A percentile compares a stretch with the other conserved stretches of the same genome.
These are phyloP conservation scores for Pythium periplocum DNA, from an alignment of 352 stramenopile genomes.

Conservation along the genomic window DNA sequence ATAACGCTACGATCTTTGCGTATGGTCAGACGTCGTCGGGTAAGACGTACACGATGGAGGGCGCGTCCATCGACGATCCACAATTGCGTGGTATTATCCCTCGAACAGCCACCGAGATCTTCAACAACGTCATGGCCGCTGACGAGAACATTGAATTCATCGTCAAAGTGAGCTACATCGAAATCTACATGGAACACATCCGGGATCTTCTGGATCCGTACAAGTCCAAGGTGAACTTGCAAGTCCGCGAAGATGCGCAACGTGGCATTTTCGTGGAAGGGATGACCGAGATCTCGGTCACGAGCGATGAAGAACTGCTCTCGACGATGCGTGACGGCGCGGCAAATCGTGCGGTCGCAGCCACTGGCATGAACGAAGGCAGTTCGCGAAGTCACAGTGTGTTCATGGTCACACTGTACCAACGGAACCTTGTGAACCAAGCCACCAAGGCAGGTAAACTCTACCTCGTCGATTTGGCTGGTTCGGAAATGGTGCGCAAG, in stretches of 20 bases:
- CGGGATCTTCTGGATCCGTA: constrained; percentile 90
- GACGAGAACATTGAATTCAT: constrained; percentile 92
- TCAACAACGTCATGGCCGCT: constrained; percentile 81
- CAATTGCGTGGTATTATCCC: constrained; percentile 86
- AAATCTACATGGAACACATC: constrained; percentile 96
- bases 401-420: constrained; percentile 88
- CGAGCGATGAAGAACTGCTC: constrained; percentile 85
- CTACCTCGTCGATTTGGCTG: constrained; percentile 92
- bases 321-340: constrained; percentile 78
- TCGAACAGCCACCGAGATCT: constrained; percentile 83
- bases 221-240: constrained; percentile 89
- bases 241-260: constrained; percentile 85
- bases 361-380: constrained; percentile 93
- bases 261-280: constrained; percentile 92
- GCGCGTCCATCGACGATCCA: constrained; percentile 80
- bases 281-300: constrained; percentile 92
- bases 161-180: constrained; percentile 91
- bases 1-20: constrained; percentile 93
- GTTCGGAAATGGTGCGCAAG: constrained; percentile 94
- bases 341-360: constrained; percentile 79
- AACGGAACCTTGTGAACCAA: constrained; percentile 85
- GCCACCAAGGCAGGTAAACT: constrained; percentile 88
- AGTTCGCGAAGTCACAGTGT: constrained; percentile 89
- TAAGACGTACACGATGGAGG: constrained; percentile 89
- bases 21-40: constrained; percentile 90